Evolutionary conservation across 2,329 filamentous ascomycete species (phyloP).

Genomic region (Aspergillus sp.): DNA sequence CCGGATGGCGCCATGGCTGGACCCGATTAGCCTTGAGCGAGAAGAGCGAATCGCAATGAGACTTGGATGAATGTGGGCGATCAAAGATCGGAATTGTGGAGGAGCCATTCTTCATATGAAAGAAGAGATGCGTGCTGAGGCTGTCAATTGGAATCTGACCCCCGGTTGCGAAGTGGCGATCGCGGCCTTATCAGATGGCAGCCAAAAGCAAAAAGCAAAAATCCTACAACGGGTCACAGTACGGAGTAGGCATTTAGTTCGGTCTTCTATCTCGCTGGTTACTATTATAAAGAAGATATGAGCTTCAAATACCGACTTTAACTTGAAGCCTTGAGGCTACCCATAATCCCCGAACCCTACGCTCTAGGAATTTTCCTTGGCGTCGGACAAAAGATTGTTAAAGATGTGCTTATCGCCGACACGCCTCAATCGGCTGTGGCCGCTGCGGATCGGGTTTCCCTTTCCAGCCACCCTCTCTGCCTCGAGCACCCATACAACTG

Average conservation of each 20-base stretch:
- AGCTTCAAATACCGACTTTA: not conserved
- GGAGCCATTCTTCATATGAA: slow-evolving; percentile 1
- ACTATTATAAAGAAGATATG: not conserved
- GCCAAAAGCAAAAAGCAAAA: not conserved
- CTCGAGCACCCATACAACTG: not conserved
- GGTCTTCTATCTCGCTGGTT: not conserved
- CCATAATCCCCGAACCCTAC: not conserved
- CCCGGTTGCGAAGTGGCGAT: not conserved
- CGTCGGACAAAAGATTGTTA: not conserved
- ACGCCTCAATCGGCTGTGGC: not conserved
- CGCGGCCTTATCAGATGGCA: not conserved
- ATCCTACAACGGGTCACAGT: not conserved
- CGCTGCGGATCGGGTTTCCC: not conserved
- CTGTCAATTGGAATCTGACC: not conserved
- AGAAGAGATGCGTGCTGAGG: not conserved
- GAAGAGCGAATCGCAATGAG: slow-evolving; percentile 4
- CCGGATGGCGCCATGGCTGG: slow-evolving; percentile 31
- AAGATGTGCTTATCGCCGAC: slow-evolving; percentile 4
- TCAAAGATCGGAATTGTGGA: slow-evolving; percentile 10
- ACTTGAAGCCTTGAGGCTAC: not conserved
- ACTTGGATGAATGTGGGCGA: slow-evolving; percentile 2
- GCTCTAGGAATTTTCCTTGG: not conserved
- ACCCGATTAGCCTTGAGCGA: slow-evolving; percentile 17
- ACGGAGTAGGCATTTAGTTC: not conserved
- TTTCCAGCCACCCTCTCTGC: not conserved